Evolutionary conservation across 805 yeast genomes (phyloP).

Genomic region (Candida ulmi): DNA sequence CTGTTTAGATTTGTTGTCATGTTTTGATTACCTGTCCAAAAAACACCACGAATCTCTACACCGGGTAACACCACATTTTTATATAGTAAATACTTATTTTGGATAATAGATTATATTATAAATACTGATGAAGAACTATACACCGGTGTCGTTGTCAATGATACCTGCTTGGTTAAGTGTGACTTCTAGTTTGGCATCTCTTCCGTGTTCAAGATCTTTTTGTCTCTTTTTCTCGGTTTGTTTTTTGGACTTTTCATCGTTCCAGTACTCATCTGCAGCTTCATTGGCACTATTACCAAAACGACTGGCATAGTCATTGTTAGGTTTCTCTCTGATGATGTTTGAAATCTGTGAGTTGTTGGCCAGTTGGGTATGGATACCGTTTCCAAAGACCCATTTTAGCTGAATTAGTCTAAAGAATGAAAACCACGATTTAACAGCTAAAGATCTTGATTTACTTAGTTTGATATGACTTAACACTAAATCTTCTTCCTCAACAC

Average conservation of each 20-base stretch:
- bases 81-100: neutral
- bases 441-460: constrained; percentile 22
- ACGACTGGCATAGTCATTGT: constrained; percentile 8
- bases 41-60: neutral
- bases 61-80: neutral
- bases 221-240: constrained; percentile 14
- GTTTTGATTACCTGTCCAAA: constrained; percentile 12
- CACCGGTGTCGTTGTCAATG: neutral
- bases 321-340: constrained; percentile 17
- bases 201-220: constrained; percentile 16
- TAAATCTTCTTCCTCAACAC: constrained; percentile 9
- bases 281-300: constrained; percentile 7
- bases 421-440: constrained; percentile 24
- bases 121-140: neutral
- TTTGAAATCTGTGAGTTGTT: constrained; percentile 14
- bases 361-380: constrained; percentile 22
- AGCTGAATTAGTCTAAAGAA: constrained; percentile 22
- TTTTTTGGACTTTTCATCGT: constrained; percentile 9
- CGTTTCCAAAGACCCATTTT: constrained; percentile 22
- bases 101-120: no score
- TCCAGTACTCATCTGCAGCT: constrained; percentile 9
- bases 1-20: neutral
- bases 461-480: constrained; percentile 20
- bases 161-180: constrained; percentile 20
- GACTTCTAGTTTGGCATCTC: constrained; percentile 16